A percentile compares a stretch with the other conserved stretches of the same genome.
Conservation (phyloP, 139 green algal species). For the Picochlorum sp. region DNA sequence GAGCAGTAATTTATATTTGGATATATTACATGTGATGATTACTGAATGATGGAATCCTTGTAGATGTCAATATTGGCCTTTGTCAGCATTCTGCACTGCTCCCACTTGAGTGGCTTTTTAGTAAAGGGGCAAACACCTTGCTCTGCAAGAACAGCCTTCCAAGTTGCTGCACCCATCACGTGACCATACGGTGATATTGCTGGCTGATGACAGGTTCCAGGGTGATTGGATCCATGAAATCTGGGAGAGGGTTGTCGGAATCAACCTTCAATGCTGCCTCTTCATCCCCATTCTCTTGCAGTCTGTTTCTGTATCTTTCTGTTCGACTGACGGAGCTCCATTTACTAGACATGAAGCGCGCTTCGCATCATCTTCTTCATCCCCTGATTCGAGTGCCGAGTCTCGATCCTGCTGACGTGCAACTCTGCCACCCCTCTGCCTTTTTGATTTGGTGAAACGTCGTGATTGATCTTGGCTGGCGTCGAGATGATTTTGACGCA, state of each 20-base stretch:
- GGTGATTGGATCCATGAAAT: constrained; percentile 62
- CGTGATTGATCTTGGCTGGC: neutral
- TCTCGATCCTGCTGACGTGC: constrained; percentile 3
- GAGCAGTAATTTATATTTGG: no score
- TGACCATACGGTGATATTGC: constrained; percentile 79
- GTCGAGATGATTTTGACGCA: neutral
- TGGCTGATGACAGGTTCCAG: constrained; percentile 64
- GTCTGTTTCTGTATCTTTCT: constrained; percentile 66
- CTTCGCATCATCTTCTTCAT: constrained; percentile 32
- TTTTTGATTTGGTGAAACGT: neutral
- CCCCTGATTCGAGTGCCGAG: constrained; percentile 8
- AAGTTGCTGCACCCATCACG: constrained; percentile 86
- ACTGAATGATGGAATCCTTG: constrained; percentile 34
- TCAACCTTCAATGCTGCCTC: constrained; percentile 13
- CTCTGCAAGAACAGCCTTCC: constrained; percentile 73
- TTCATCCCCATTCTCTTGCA: constrained; percentile 43
- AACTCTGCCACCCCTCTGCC: constrained; percentile 4
- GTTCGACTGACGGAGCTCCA: constrained; percentile 59
- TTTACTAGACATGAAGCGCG: constrained; percentile 38
- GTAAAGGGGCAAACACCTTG: constrained; percentile 80
- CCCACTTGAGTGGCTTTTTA: constrained; percentile 60
- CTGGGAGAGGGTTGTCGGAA: constrained; percentile 60
- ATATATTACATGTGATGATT: no score
- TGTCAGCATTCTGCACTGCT: constrained; percentile 65
- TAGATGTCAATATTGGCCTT: constrained; percentile 68